Evolutionary conservation across 805 yeast species (phyloP).

Genomic region (Saccharomycopsis synnaedendra): DNA sequence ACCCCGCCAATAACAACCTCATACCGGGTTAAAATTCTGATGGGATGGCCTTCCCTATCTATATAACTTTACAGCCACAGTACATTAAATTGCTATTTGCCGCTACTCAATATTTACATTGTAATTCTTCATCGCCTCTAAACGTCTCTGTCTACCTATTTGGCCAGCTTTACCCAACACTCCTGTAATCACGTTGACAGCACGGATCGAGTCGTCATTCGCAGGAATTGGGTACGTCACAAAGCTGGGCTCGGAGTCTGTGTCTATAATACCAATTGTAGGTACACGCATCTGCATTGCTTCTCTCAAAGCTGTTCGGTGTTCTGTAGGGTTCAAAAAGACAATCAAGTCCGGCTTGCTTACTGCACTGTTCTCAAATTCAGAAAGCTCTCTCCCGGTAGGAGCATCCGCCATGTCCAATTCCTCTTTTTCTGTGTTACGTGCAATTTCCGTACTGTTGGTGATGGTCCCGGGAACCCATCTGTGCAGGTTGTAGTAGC

Average conservation of each 20-base stretch:
- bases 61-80: too few relatives aligned
- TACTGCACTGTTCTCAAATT: constrained; percentile 37
- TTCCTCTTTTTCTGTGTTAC: constrained; percentile 55
- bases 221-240: constrained; percentile 95
- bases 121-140: constrained; percentile 26
- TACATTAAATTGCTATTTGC: too few relatives aligned
- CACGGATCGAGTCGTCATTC: constrained; percentile 82
- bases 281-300: constrained; percentile 79
- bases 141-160: constrained; percentile 55
- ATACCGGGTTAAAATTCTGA: too few relatives aligned
- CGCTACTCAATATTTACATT: too few relatives aligned
- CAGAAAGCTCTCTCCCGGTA: constrained; percentile 46
- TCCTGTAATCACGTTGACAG: constrained; percentile 71
- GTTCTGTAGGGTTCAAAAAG: constrained; percentile 78
- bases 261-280: constrained; percentile 87
- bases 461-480: constrained; percentile 97
- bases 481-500: constrained; percentile 69
- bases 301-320: constrained; percentile 69
- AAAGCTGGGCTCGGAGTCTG: constrained; percentile 81
- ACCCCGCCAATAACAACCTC: too few relatives aligned
- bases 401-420: constrained; percentile 63
- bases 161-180: constrained; percentile 79
- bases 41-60: too few relatives aligned
- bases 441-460: constrained; percentile 58
- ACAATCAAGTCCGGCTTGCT: constrained; percentile 86